Conservation (phyloP, 2,329 filamentous ascomycete species). For the Allantophomopsis lycopodina region DNA sequence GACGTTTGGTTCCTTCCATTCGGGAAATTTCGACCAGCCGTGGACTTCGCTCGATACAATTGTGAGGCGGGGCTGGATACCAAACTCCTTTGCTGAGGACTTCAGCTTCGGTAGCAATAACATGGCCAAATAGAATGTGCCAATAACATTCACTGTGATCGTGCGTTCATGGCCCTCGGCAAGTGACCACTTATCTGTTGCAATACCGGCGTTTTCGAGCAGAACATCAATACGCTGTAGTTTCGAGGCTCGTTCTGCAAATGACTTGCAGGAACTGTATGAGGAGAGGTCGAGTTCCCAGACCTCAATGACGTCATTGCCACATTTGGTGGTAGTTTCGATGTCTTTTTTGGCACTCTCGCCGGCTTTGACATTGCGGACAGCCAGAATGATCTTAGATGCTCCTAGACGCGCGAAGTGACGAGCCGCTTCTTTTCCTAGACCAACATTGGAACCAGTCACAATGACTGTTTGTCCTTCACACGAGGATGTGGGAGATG, state of each 20-base stretch:
- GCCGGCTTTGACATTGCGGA: slow-evolving; percentile 22
- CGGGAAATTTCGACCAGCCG: slow-evolving; percentile 15
- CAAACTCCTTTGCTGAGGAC: slow-evolving; percentile 12
- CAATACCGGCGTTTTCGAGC: slow-evolving; percentile 3
- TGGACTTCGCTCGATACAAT: background rate
- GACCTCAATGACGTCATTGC: slow-evolving; percentile 1
- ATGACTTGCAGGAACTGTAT: slow-evolving; percentile 2
- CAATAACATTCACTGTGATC: slow-evolving; percentile 31
- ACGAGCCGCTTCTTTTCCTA: slow-evolving; percentile 23
- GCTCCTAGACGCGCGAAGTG: slow-evolving; percentile 22
- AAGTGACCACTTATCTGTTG: background rate
- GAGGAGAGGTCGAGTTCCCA: slow-evolving; percentile 4
- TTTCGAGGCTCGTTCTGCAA: background rate
- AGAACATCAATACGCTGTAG: slow-evolving; percentile 2
- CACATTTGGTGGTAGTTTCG: slow-evolving; percentile 3
- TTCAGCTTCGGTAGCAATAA: slow-evolving; percentile 27
- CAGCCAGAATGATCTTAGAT: slow-evolving; percentile 24
- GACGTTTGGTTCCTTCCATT: slow-evolving; percentile 12
- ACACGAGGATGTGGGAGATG: slow-evolving; percentile 3
- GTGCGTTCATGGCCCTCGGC: slow-evolving; percentile 23
- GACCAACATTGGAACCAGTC: slow-evolving; percentile 26
- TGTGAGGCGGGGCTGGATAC: background rate
- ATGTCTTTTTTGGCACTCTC: slow-evolving; percentile 18
- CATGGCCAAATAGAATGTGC: slow-evolving; percentile 28
- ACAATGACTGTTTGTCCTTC: slow-evolving; percentile 17